These are phyloP conservation scores for Diaporthe aspalathi DNA, from an alignment of 2,329 filamentous ascomycete species.

Conservation along the genomic window DNA sequence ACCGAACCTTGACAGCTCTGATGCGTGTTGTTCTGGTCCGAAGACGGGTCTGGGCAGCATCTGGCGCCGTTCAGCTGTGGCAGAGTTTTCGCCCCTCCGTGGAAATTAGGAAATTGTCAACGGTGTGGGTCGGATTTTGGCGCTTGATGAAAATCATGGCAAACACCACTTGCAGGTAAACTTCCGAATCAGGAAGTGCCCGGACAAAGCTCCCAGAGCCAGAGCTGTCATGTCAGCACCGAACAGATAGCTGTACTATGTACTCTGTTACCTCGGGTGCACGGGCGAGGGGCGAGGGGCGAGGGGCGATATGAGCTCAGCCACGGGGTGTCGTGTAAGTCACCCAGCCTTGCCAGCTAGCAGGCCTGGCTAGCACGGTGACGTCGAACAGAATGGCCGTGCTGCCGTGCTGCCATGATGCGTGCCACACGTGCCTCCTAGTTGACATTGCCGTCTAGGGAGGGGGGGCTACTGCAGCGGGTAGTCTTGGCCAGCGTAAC, in stretches of 20 bases:
- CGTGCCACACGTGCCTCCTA: constrained; percentile 6
- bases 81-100: constrained; percentile 7
- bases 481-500: neutral
- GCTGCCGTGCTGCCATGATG: constrained; percentile 15
- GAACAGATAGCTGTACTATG: too few relatives aligned
- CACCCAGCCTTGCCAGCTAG: too few relatives aligned
- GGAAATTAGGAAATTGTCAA: too few relatives aligned
- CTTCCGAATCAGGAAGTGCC: constrained; percentile 2
- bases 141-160: too few relatives aligned
- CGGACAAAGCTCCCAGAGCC: constrained; percentile 15
- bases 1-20: neutral
- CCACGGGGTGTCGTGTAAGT: neutral
- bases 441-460: neutral
- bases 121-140: constrained; percentile 23
- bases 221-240: too few relatives aligned
- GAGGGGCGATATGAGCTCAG: constrained; percentile 11
- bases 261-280: neutral
- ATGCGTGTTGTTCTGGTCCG: neutral
- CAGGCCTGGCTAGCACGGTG: neutral
- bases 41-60: neutral
- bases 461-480: constrained; percentile 18
- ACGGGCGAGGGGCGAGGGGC: constrained; percentile 3
- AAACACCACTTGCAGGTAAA: neutral
- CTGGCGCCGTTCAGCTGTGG: neutral
- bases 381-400: constrained; percentile 10